phyloP scores from a whole-genome alignment of 2,329 filamentous ascomycete species.

The Penicillium olsonii region DNA sequence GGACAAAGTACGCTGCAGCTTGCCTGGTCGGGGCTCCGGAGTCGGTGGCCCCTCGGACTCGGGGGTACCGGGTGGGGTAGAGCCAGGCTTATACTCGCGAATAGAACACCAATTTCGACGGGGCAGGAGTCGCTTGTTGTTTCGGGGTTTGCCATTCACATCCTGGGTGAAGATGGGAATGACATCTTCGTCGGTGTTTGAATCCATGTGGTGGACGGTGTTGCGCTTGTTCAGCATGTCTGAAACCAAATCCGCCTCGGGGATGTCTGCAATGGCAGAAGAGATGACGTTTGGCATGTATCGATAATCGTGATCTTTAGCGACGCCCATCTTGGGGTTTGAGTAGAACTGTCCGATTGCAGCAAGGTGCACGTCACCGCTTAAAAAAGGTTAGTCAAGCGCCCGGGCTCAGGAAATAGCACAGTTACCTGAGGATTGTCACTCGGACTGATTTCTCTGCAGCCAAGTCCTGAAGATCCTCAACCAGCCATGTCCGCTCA shows the following conservation, averaged over 20 bases:
- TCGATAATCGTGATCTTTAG: slow-evolving; percentile 88
- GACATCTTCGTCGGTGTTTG: slow-evolving; percentile 89
- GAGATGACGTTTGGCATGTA: slow-evolving; percentile 98
- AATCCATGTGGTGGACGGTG: slow-evolving; percentile 66
- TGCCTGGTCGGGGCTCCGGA: slow-evolving; percentile 35
- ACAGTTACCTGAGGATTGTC: slow-evolving; percentile 72
- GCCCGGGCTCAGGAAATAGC: neutral
- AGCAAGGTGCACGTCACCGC: slow-evolving; percentile 80
- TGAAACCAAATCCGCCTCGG: slow-evolving; percentile 82
- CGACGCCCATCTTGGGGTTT: slow-evolving; percentile 75
- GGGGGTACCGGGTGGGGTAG: slow-evolving; percentile 71
- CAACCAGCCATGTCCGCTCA: slow-evolving; percentile 82
- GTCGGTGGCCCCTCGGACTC: slow-evolving; percentile 43
- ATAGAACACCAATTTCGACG: slow-evolving; percentile 97
- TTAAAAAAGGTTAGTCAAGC: slow-evolving; percentile 31
- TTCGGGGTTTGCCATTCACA: slow-evolving; percentile 83
- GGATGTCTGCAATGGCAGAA: slow-evolving; percentile 90
- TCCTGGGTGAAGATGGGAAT: slow-evolving; percentile 89
- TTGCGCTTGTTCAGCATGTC: slow-evolving; percentile 94
- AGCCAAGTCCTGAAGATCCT: slow-evolving; percentile 89
- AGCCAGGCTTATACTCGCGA: slow-evolving; percentile 75
- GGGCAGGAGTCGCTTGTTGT: slow-evolving; percentile 86
- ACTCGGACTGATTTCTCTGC: slow-evolving; percentile 89
- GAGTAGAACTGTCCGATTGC: slow-evolving; percentile 95
- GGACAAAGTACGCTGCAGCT: slow-evolving; percentile 61